A percentile compares a stretch with the other conserved stretches of the same genome.
Evolutionary conservation across 2,329 filamentous ascomycete species (phyloP).

Genomic region (Curvularia sp.): DNA sequence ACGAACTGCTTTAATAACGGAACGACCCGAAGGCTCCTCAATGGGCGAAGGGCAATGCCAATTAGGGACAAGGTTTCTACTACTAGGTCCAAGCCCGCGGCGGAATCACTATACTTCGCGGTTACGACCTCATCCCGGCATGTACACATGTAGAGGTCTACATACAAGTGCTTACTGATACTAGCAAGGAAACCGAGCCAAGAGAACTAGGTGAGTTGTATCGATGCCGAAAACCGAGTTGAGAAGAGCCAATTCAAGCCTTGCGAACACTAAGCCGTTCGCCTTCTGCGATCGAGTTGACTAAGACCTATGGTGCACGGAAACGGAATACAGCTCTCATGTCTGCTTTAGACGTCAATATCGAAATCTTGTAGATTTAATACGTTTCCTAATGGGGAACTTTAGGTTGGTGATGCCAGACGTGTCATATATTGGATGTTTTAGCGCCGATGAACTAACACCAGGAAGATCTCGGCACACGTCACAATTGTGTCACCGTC

Average conservation of each 20-base stretch:
- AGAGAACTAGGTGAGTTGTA: background rate
- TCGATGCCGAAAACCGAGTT: background rate
- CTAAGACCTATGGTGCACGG: background rate
- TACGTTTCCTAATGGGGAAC: background rate
- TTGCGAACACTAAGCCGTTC: background rate
- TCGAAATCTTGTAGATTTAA: background rate
- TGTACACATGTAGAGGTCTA: background rate
- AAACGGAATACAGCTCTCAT: background rate
- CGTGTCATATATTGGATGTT: background rate
- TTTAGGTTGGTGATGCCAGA: background rate
- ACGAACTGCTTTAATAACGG: background rate
- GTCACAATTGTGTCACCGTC: background rate
- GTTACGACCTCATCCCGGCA: background rate
- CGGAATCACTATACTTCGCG: background rate
- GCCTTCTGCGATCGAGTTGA: background rate
- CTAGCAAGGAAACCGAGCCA: background rate
- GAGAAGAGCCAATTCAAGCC: background rate
- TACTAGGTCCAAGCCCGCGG: background rate
- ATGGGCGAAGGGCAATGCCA: background rate
- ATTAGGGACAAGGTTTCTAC: background rate
- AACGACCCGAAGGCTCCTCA: background rate
- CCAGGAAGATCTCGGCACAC: slow-evolving; percentile 6
- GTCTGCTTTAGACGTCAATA: background rate
- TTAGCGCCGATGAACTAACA: background rate
- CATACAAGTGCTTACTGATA: background rate